These are phyloP conservation scores for Saturnispora sanitii DNA, from an alignment of 805 yeast species.

Conservation along the genomic window DNA sequence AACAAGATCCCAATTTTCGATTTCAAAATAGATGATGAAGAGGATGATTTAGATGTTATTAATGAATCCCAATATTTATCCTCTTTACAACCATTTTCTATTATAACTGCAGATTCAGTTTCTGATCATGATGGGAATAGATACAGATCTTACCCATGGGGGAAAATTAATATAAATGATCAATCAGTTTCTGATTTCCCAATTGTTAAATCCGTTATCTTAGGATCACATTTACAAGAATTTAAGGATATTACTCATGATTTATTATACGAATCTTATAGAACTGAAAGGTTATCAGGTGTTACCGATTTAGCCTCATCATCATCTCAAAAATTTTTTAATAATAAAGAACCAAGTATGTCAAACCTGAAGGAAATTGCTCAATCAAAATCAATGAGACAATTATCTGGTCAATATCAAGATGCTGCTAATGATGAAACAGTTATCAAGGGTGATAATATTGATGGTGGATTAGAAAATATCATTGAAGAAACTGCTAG, in stretches of 20 bases:
- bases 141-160: conserved; percentile 74
- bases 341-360: conserved; percentile 37
- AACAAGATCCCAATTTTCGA: conserved; percentile 67
- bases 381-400: conserved; percentile 26
- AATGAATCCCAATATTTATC: conserved; percentile 58
- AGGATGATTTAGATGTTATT: conserved; percentile 55
- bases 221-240: conserved; percentile 55
- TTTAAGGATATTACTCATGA: conserved; percentile 58
- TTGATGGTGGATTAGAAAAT: background rate
- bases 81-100: conserved; percentile 65
- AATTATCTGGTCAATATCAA: conserved; percentile 6
- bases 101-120: conserved; percentile 53
- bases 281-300: conserved; percentile 52
- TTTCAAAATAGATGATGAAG: conserved; percentile 59
- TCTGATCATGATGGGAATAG: conserved; percentile 44
- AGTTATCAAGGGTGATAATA: too few species aligned
- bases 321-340: background rate
- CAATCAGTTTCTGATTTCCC: conserved; percentile 45
- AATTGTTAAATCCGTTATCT: conserved; percentile 41
- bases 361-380: conserved; percentile 51
- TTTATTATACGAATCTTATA: conserved; percentile 50
- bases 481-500: background rate
- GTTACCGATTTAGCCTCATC: conserved; percentile 33
- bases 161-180: conserved; percentile 46
- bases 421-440: conserved; percentile 8